Conservation (phyloP, 129 eudicot genomes). For the Daucus carota region DNA sequence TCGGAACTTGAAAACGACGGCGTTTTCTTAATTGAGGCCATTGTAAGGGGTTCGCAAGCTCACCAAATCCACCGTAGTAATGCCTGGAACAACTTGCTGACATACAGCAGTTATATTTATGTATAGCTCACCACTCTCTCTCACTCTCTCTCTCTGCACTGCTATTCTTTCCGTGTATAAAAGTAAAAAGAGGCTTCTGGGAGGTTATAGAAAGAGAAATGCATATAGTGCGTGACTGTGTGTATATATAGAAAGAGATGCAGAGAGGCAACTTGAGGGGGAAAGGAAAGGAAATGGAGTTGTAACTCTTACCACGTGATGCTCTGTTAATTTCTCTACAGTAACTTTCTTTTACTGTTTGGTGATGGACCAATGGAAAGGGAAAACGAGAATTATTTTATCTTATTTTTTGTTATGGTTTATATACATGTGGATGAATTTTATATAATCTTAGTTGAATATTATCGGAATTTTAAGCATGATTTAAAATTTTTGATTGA, state of each 20-base stretch:
- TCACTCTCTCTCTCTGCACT: not conserved
- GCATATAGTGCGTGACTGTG: not conserved
- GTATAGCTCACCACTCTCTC: constrained; percentile 14
- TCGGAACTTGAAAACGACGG: constrained; percentile 48
- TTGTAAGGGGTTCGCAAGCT: constrained; percentile 77
- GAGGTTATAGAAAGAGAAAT: not conserved
- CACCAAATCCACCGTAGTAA: constrained; percentile 72
- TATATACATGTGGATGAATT: too few species aligned
- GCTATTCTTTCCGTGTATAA: not conserved
- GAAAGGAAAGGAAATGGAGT: not conserved
- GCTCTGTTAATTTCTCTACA: not conserved
- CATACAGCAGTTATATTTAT: constrained; percentile 58
- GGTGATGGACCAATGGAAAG: too few species aligned
- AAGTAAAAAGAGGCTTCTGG: not conserved
- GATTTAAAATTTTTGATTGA: too few species aligned
- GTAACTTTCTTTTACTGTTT: not conserved
- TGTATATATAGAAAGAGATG: not conserved
- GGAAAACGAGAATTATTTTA: too few species aligned
- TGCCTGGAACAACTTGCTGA: constrained; percentile 54
- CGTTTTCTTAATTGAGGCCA: constrained; percentile 90
- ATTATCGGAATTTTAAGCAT: too few species aligned
- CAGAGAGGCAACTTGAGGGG: not conserved
- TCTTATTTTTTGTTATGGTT: too few species aligned
- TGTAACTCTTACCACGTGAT: not conserved
- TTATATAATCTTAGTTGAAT: too few species aligned